A percentile compares a stretch with the other conserved stretches of the same genome.
phyloP scores from a whole-genome alignment of 169 alveolate genomes.

The Plasmodium chabaudi region DNA sequence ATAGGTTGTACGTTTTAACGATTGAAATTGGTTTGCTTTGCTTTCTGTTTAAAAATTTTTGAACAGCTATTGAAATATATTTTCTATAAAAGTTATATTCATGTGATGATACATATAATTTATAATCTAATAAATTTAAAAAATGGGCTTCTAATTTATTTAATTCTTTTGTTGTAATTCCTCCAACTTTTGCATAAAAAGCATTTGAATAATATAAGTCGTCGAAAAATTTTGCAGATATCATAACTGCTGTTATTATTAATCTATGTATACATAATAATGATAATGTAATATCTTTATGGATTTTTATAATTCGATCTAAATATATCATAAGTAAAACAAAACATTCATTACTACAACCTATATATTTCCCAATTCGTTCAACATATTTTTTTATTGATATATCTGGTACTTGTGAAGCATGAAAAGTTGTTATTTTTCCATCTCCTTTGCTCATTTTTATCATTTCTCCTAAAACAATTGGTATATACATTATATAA shows the following conservation, averaged over 20 bases:
- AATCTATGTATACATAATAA: conserved; percentile 90
- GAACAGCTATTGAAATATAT: conserved; percentile 83
- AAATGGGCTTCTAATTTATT: conserved; percentile 92
- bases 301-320: conserved; percentile 85
- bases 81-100: conserved; percentile 90
- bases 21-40: neutral
- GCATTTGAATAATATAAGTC: conserved; percentile 92
- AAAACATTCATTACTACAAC: conserved; percentile 91
- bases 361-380: conserved; percentile 90
- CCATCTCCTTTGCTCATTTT: conserved; percentile 58
- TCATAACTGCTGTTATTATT: conserved; percentile 91
- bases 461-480: conserved; percentile 40
- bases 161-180: conserved; percentile 92
- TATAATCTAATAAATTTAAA: conserved; percentile 87
- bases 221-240: conserved; percentile 94
- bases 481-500: conserved; percentile 36
- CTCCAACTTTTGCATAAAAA: conserved; percentile 94
- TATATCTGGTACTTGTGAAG: conserved; percentile 90
- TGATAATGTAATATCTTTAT: conserved; percentile 84
- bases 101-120: conserved; percentile 89
- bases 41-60: conserved; percentile 26
- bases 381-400: conserved; percentile 87
- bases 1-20: conserved; percentile 15
- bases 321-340: conserved; percentile 89
- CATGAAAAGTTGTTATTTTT: conserved; percentile 88